These are phyloP conservation scores for Globisporangium cystogenes DNA, from an alignment of 352 stramenopile genomes.

Conservation along the genomic window DNA sequence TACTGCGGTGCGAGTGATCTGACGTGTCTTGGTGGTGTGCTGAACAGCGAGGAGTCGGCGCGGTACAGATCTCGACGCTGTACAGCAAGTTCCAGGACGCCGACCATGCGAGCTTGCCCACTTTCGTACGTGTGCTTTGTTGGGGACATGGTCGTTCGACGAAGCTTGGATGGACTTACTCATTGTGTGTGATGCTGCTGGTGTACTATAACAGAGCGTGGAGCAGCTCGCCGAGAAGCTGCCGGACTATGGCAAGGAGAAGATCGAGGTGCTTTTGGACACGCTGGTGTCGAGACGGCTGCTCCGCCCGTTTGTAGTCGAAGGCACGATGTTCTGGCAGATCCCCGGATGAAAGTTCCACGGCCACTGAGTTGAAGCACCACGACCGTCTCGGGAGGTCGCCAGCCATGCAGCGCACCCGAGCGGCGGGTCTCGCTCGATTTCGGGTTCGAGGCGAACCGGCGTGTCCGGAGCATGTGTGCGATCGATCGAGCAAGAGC, in stretches of 20 bases:
- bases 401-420: too few relatives aligned
- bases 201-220: constrained; percentile 47
- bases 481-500: too few relatives aligned
- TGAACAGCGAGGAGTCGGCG: constrained; percentile 58
- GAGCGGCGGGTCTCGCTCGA: too few relatives aligned
- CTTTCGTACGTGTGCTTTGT: constrained; percentile 38
- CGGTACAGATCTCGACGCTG: constrained; percentile 76
- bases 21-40: constrained; percentile 3
- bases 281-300: constrained; percentile 68
- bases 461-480: too few relatives aligned
- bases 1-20: not conserved
- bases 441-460: too few relatives aligned
- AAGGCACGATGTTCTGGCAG: constrained; percentile 87
- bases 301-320: constrained; percentile 75
- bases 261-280: constrained; percentile 76
- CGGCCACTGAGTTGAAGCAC: not conserved
- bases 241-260: constrained; percentile 57
- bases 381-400: too few relatives aligned
- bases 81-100: constrained; percentile 81
- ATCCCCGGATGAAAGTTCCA: constrained; percentile 21
- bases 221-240: constrained; percentile 65
- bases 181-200: not conserved
- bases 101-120: constrained; percentile 34
- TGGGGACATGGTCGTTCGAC: too few relatives aligned
- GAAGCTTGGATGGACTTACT: constrained; percentile 12